Percentiles rank a stretch among this genome's conserved stretches.
phyloP scores from a whole-genome alignment of 345 rosid species.

The Populus deltoides region DNA sequence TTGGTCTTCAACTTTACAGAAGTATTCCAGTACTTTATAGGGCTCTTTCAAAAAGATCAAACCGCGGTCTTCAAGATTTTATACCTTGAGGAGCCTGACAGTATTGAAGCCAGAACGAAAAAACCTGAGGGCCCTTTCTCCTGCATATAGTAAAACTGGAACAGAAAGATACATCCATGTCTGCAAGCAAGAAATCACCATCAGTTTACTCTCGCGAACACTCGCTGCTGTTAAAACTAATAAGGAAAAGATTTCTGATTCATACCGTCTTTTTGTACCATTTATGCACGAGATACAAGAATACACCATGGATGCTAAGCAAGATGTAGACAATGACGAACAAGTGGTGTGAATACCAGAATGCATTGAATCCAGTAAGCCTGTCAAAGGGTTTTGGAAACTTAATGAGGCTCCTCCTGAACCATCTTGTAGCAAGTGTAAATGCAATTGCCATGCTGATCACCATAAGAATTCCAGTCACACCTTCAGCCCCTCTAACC shows the following conservation, averaged over 20 bases:
- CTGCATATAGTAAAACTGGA: constrained; percentile 71
- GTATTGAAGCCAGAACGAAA: constrained; percentile 82
- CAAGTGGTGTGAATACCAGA: constrained; percentile 97
- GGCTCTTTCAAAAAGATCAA: neutral
- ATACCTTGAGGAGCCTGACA: constrained; percentile 71
- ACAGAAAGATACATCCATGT: constrained; percentile 96
- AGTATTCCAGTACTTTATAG: neutral
- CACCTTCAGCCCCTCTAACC: constrained; percentile 62
- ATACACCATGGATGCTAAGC: constrained; percentile 66
- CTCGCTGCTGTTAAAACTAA: neutral
- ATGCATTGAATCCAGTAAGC: constrained; percentile 90
- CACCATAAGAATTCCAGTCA: constrained; percentile 81
- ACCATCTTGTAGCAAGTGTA: constrained; percentile 76
- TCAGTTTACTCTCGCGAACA: constrained; percentile 1
- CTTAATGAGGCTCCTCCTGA: constrained; percentile 66
- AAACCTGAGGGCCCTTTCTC: constrained; percentile 83
- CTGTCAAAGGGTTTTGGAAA: constrained; percentile 89
- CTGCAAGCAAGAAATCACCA: constrained; percentile 35
- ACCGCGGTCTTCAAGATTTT: neutral
- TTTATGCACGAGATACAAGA: constrained; percentile 62
- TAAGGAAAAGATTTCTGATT: constrained; percentile 2
- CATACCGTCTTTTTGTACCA: constrained; percentile 88
- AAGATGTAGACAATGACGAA: constrained; percentile 66
- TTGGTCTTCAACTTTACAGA: neutral
- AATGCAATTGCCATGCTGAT: constrained; percentile 72